These are phyloP conservation scores for Cladophialophora immunda DNA, from an alignment of 2,329 filamentous ascomycete genomes.

Conservation along the genomic window DNA sequence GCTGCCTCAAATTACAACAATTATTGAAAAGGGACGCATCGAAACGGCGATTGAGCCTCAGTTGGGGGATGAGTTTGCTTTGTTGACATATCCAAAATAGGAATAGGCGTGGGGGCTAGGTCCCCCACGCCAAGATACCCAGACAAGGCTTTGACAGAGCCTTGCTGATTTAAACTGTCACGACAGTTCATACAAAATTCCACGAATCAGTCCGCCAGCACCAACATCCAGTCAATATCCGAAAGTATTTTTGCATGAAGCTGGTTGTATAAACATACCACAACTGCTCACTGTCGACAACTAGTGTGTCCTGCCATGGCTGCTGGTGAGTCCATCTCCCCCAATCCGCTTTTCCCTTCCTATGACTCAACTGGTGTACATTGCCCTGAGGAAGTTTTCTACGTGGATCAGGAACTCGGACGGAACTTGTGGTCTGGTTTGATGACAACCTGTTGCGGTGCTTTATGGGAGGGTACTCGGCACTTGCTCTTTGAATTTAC, in stretches of 20 bases:
- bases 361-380: constrained; percentile 17
- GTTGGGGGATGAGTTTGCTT: neutral
- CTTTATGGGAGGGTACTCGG: neutral
- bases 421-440: neutral
- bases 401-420: neutral
- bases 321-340: constrained; percentile 21
- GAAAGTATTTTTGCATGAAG: neutral
- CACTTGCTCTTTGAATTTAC: neutral
- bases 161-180: constrained; percentile 6
- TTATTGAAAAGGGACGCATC: neutral
- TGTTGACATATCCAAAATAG: constrained; percentile 16
- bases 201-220: neutral
- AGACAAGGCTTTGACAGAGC: constrained; percentile 19
- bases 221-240: neutral
- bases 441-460: neutral
- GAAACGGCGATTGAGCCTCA: neutral
- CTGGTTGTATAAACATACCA: neutral
- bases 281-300: neutral
- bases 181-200: neutral
- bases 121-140: constrained; percentile 9
- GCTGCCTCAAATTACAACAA: neutral
- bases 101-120: constrained; percentile 11
- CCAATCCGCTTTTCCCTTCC: neutral
- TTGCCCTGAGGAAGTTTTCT: too few relatives aligned
- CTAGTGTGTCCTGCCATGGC: neutral